These are phyloP conservation scores for Ustilago esculenta DNA, from an alignment of 1,284 basidiomycete genomes.

Conservation along the genomic window DNA sequence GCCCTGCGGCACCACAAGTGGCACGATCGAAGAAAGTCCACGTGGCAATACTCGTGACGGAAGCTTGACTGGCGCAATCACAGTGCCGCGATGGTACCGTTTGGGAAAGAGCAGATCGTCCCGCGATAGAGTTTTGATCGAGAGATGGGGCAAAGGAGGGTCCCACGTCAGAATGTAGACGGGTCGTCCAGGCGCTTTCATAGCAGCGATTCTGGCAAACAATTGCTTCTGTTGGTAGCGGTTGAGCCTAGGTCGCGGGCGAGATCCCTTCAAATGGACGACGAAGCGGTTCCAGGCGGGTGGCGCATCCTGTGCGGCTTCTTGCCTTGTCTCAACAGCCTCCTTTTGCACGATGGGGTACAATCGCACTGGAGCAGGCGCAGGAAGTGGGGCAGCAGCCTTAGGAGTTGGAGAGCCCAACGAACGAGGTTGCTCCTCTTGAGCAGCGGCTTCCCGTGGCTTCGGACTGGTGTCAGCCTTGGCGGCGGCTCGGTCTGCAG, in stretches of 20 bases:
- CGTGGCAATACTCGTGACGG: conserved; percentile 39
- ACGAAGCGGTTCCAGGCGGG: conserved; percentile 58
- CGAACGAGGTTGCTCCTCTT: conserved; percentile 6
- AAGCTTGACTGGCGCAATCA: conserved; percentile 51
- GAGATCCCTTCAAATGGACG: conserved; percentile 35
- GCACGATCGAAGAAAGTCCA: conserved; percentile 25
- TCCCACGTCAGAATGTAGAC: conserved; percentile 58
- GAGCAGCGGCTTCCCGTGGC: conserved; percentile 4
- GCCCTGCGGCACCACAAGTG: conserved; percentile 7
- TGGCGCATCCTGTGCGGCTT: conserved; percentile 43
- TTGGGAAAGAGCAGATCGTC: conserved; percentile 61
- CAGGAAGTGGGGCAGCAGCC: conserved; percentile 1
- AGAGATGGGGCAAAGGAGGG: conserved; percentile 46
- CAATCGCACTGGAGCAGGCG: conserved; percentile 19
- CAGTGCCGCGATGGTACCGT: conserved; percentile 51
- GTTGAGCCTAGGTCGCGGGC: conserved; percentile 27
- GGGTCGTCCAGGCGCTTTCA: conserved; percentile 27
- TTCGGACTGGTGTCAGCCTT: conserved; percentile 4
- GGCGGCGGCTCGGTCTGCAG: conserved; percentile 2
- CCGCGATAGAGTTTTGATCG: conserved; percentile 52
- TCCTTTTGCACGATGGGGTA: conserved; percentile 41
- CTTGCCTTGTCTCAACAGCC: conserved; percentile 35
- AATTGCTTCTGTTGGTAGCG: conserved; percentile 42
- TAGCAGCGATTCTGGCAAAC: conserved; percentile 29
- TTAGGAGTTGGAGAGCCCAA: neutral